Percentiles rank a stretch among this genome's conserved stretches.
Conservation (phyloP, 2,329 filamentous ascomycete species). For the Sporothrix curviconia region DNA sequence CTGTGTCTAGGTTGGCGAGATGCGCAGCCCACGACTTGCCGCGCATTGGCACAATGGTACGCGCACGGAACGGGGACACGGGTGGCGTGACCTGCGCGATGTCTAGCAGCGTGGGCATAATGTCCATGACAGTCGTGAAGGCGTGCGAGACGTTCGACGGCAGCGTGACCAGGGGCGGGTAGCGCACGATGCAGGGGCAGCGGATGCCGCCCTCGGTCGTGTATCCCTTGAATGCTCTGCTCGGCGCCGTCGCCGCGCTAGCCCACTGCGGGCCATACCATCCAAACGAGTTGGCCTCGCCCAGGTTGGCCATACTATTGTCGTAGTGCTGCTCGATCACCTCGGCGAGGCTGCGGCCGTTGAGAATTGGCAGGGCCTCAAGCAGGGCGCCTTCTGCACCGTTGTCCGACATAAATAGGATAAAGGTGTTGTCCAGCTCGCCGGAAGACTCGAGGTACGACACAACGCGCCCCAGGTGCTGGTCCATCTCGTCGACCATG, state of each 20-base stretch:
- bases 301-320: slow-evolving; percentile 50
- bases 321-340: slow-evolving; percentile 47
- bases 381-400: slow-evolving; percentile 16
- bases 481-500: slow-evolving; percentile 58
- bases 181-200: too few species aligned
- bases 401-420: slow-evolving; percentile 17
- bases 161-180: slow-evolving; percentile 39
- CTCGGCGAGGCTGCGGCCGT: slow-evolving; percentile 21
- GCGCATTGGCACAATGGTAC: slow-evolving; percentile 30
- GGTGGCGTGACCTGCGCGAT: slow-evolving; percentile 45
- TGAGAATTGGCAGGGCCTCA: slow-evolving; percentile 18
- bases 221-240: slow-evolving; percentile 29
- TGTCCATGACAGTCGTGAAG: slow-evolving; percentile 48
- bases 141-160: slow-evolving; percentile 26
- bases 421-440: slow-evolving; percentile 53
- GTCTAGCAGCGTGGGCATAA: slow-evolving; percentile 42
- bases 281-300: slow-evolving; percentile 46
- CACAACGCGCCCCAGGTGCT: slow-evolving; percentile 52
- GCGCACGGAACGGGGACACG: slow-evolving; percentile 39
- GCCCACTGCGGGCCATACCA: slow-evolving; percentile 55
- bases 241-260: slow-evolving; percentile 26
- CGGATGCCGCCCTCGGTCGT: slow-evolving; percentile 43
- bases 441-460: slow-evolving; percentile 48
- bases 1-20: slow-evolving; percentile 17
- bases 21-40: slow-evolving; percentile 22